phyloP scores from a whole-genome alignment of 1,284 basidiomycete genomes.

The Takashimella koratensis region DNA sequence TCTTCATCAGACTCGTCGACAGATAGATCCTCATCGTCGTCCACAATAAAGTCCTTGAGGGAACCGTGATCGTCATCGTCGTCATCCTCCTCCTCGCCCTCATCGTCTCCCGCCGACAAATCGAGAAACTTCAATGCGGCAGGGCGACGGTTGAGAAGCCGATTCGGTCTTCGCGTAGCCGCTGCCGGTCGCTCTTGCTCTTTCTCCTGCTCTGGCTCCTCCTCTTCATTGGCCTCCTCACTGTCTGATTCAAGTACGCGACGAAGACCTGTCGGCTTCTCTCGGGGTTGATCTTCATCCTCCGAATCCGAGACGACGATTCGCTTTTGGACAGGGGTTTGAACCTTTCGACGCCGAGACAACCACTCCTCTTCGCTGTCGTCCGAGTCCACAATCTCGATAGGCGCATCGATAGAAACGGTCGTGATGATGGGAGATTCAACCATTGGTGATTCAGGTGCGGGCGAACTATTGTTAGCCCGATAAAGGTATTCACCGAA shows the following conservation, averaged over 20 bases:
- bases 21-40: slow-evolving; percentile 37
- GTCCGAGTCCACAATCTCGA: neutral
- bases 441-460: neutral
- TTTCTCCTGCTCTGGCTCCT: too few relatives aligned
- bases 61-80: slow-evolving; percentile 33
- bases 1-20: slow-evolving; percentile 11
- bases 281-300: neutral
- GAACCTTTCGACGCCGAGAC: neutral
- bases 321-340: neutral
- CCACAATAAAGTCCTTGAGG: slow-evolving; percentile 43
- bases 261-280: neutral
- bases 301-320: neutral
- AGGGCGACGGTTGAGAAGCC: neutral
- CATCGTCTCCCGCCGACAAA: slow-evolving; percentile 8
- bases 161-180: neutral
- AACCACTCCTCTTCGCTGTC: neutral
- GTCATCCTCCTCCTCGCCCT: slow-evolving; percentile 14
- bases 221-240: neutral
- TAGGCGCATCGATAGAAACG: neutral
- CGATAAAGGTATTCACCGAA: neutral
- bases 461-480: neutral
- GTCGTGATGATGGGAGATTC: neutral
- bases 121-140: neutral
- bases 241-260: neutral
- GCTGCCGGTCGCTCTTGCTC: neutral